Base-by-base conservation (phyloP, 768 basidiomycete species). In the Pholiota molesta region DNA sequence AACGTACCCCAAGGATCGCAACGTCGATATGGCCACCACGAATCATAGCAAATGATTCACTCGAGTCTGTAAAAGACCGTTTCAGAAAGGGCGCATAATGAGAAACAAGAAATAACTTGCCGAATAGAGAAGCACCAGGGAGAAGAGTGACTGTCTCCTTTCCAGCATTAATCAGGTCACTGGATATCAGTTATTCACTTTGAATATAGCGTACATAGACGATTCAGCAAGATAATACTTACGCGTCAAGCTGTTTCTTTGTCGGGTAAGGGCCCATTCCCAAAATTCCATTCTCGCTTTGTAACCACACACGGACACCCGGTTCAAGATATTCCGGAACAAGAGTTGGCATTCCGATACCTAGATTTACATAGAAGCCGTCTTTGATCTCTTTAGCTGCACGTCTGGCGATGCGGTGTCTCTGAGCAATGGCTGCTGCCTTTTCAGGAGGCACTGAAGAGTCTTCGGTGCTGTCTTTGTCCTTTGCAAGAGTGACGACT, bases 11-110 rank as follows among this genome's bases (percentile, higher is more conserved):
- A 53, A 98, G 86, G 71, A 98, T 96, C 7, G 95, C 88, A 52
- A 97, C 92, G 66, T 98, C 88, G 54, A 98, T 86, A 75, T 98
- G 96, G 5, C 96, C 96, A 49, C 96, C 96, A 57, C 96, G 92
- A 75, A 98, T 97, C 96, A 98, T 98, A 11, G 91, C 92, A 70
- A 98, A 98, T 3, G 94, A 95, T 76, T 97, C 95, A 68, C 87
- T 87, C 3, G 94, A 95, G 76, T 96, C 92, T 91, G 31, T 2
- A 63, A 26, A 52, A 57, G 21, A 23, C 7, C 52, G 40, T 62
- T 21, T 65, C 40, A 58, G 54, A 51, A 44, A 35, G 66, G 40
- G 44, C 29, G 40, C 39, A 2, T 8, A 26, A 23, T 16, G 4
- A n/a, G 4, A 29, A 26, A 45, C 37, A n/a, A 13, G 26, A 57